Base-by-base conservation (phyloP, 139 green algal genomes). In the Asterochloris sp. region DNA sequence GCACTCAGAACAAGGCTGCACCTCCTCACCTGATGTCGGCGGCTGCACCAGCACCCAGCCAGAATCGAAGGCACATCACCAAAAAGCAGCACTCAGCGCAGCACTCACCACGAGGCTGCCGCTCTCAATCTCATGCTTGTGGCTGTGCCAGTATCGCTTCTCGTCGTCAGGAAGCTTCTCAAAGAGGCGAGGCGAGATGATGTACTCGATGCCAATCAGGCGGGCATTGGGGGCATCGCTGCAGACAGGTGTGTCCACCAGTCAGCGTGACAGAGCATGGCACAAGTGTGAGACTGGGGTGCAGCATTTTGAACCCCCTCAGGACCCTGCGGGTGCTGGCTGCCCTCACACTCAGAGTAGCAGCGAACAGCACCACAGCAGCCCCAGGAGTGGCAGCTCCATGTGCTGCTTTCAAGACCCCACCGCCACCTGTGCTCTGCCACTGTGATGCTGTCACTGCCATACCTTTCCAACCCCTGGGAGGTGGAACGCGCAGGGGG, bases 201-300 rank as follows among this genome's bases (percentile, higher is more conserved):
- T 93, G 91, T 95, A 96, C 83, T 96, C 91, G 19, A 95, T 83
- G 64, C 90, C 89, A 67, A 93, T 93, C 73, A 96, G 88, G 2
- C 91, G 88, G 0, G 92, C 92, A 67, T 89, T 78, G 29, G 88
- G 78, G 47, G 81, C 66, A 77, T 87, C 84, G 26, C 73, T 74
- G 73, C 66, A 71, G 71, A 23, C 68, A 75, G 24, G 26, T 62
- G 54, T 73, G 73, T 62, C 14, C 47, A 69, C 77, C 13, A 79
- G 26, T 10, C 19, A 62, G 12, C 26, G 12, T 21, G 14, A 21
- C 10, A 24, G 14, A 14, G 14, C 71, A 13, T 29, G 26, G 12
- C 28, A 13, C 24, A 69, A 24, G 11, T 82, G n/a, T 10, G 13
- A 24, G 63, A 24, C 79, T 69, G 63, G 16, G 14, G 21, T 61